Evolutionary conservation across 441 rosid species (phyloP), one percentile per base, ranked within the genome.

Genomic region (Croton setiger): DNA sequence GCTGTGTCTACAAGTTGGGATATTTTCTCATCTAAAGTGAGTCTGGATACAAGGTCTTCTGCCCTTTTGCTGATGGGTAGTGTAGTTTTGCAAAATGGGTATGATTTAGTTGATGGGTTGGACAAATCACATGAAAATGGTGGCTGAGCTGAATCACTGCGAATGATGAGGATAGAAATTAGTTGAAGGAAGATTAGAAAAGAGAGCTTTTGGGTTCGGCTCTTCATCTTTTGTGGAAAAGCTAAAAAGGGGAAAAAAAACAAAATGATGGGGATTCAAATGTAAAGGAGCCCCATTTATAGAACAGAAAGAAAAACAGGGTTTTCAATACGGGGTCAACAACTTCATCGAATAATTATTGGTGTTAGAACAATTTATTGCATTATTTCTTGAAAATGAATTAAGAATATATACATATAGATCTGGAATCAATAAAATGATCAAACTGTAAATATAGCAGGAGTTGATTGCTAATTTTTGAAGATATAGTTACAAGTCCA

Each of bases 1-100:
- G 86, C 87, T 9, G 87, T 57, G 76, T 87, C 82, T 27, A 81
- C 95, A 2, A 90, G 87, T 74, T 88, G 93, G 41, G 90, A 80
- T 65, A 87, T 82, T 65, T 92, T 90, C 77, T 90, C 98, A 45
- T 86, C 88, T 4, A 89, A 41, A 20, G 86, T 86, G 67, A 91
- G 81, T 60, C 93, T 69, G 5, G 85, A 88, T 49, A 89, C 89
- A 1, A 89, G 81, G 84, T 89, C 90, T 44, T 74, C 66, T 11
- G 71, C 96, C 67, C 93, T 82, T 21, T 74, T 77, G 72, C 31
- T 74, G 11, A 83, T 75, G 49, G 92, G 79, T 1, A 85, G 80
- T 51, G 77, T 54, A 17, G 87, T 80, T 64, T 83, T 66, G 76
- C 92, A 91, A 76, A 91, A 89, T 4, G 74, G 75, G 72, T 73